Conservation (phyloP, 179 eudicot species). For the Beta lomatogona region DNA sequence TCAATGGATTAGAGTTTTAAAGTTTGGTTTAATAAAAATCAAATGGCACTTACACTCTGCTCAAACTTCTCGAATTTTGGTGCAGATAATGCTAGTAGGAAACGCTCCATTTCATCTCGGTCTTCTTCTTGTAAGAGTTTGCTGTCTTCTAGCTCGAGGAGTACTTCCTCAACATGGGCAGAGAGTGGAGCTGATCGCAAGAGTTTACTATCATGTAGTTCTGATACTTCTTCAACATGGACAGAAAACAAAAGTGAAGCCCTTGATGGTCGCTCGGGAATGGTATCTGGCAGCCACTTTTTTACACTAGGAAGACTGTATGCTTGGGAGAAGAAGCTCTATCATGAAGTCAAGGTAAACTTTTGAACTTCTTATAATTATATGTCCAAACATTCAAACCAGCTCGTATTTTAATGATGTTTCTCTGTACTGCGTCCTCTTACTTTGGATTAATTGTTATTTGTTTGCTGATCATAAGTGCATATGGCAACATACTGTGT, state of each 20-base stretch:
- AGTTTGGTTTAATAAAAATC: not conserved
- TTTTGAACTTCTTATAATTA: too few species aligned
- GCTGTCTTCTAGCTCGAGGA: slow-evolving; percentile 39
- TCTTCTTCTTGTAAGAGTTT: slow-evolving; percentile 49
- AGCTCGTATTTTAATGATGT: not conserved
- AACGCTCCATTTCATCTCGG: slow-evolving; percentile 31
- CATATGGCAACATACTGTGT: not conserved
- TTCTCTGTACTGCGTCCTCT: not conserved
- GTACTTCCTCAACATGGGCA: slow-evolving; percentile 45
- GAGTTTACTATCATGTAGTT: slow-evolving; percentile 48
- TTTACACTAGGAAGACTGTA: slow-evolving; percentile 54
- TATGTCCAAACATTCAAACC: not conserved
- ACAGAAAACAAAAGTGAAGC: slow-evolving; percentile 35
- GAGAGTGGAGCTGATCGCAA: slow-evolving; percentile 41
- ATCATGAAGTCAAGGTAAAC: slow-evolving; percentile 57
- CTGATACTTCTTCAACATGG: slow-evolving; percentile 44
- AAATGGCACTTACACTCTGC: not conserved
- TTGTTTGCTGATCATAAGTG: not conserved
- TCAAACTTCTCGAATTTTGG: not conserved
- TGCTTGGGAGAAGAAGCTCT: slow-evolving; percentile 76
- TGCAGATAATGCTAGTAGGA: slow-evolving; percentile 40
- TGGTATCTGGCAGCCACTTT: slow-evolving; percentile 65
- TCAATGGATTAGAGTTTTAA: not conserved
- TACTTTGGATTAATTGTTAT: not conserved
- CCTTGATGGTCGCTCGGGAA: slow-evolving; percentile 40